These are phyloP conservation scores for Malania oleifera DNA, from an alignment of 164 flowering plant species.

Conservation along the genomic window DNA sequence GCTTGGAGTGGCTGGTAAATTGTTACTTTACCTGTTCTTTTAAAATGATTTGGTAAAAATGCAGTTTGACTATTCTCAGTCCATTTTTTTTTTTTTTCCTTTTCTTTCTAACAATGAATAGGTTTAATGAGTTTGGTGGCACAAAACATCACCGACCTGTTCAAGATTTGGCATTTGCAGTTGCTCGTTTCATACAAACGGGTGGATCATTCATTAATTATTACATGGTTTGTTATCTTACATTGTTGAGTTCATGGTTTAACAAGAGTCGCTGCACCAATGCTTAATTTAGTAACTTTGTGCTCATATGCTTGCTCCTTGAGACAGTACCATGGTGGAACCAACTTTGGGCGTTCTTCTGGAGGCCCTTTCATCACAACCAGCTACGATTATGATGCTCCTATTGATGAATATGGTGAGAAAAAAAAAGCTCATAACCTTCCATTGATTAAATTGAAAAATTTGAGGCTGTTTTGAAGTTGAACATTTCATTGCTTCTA, in stretches of 20 bases:
- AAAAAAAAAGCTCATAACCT: not conserved
- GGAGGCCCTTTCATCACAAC: conserved; percentile 97
- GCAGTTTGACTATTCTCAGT: not conserved
- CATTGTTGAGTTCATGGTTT: not conserved
- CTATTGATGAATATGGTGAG: conserved; percentile 97
- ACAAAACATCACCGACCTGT: conserved; percentile 65
- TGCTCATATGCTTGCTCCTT: conserved; percentile 8
- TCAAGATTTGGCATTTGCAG: conserved; percentile 89
- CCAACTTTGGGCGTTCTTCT: conserved; percentile 94
- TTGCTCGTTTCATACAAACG: conserved; percentile 79
- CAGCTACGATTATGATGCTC: conserved; percentile 98
- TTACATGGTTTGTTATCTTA: conserved; percentile 67
- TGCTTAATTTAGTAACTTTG: not conserved
- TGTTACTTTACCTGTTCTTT: not conserved
- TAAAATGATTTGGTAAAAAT: not conserved
- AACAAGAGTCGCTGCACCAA: not conserved
- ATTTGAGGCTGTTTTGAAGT: too few species aligned
- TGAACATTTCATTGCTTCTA: too few species aligned
- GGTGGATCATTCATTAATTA: conserved; percentile 89
- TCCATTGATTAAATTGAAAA: too few species aligned
- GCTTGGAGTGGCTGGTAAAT: conserved; percentile 91
- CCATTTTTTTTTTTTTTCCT: conserved; percentile 3
- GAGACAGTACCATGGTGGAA: conserved; percentile 92
- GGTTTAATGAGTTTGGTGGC: conserved; percentile 93
- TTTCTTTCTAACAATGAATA: conserved; percentile 14